Evolutionary conservation across 2,329 filamentous ascomycete genomes (phyloP).

Genomic region (Ceratocystiopsis sp.): DNA sequence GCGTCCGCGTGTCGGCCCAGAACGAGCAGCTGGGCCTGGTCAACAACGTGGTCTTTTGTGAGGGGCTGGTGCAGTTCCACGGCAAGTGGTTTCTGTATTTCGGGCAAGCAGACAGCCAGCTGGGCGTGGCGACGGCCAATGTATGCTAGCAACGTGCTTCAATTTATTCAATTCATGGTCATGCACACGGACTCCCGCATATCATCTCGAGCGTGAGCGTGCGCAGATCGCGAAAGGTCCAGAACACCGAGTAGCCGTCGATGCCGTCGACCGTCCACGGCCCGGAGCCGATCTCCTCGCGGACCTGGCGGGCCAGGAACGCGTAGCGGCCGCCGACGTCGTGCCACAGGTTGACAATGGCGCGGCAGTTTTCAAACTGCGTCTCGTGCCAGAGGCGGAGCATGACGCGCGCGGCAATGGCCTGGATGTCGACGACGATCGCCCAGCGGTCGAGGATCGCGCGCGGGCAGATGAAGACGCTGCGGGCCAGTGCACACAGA

Average conservation of each 20-base stretch:
- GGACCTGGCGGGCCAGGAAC: not conserved
- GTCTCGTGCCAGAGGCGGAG: conserved; percentile 1
- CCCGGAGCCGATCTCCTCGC: not conserved
- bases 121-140: conserved; percentile 4
- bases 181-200: not conserved
- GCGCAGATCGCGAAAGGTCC: conserved; percentile 2
- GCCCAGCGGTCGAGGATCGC: not conserved
- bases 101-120: conserved; percentile 5
- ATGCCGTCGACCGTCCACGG: conserved; percentile 3
- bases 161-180: too few species aligned
- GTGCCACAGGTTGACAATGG: conserved; percentile 3
- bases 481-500: conserved; percentile 1
- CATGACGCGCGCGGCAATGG: not conserved
- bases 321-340: not conserved
- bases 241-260: conserved; percentile 5
- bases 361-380: conserved; percentile 3
- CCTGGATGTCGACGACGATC: conserved; percentile 1
- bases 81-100: conserved; percentile 5
- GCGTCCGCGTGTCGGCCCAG: not conserved
- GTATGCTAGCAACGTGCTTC: too few species aligned
- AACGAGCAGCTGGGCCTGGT: not conserved
- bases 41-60: conserved; percentile 1
- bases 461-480: conserved; percentile 2
- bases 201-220: conserved; percentile 2
- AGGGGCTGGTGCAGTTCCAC: conserved; percentile 1